Evolutionary conservation across 1,139 yeast genomes (phyloP), one percentile per base, ranked within the genome.

Genomic region (Blastobotrys buckinghamii): DNA sequence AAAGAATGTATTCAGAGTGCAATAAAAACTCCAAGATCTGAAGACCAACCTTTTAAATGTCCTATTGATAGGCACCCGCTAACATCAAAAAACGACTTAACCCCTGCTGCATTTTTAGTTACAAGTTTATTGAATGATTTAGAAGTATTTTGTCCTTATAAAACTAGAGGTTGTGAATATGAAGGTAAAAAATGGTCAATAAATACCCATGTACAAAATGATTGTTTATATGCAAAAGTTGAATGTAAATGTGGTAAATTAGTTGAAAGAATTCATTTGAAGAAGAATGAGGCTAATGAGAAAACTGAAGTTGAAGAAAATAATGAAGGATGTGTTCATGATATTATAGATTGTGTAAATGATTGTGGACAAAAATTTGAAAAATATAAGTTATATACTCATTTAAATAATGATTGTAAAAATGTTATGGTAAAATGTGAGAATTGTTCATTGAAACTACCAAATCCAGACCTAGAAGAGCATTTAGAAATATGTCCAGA

Each of bases 51-150:
- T 17, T 58, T 58, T 33, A 68, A 70, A 44, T 82, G 89, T 61
- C 88, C 89, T 0, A 68, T 82, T 29, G 89, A 82, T 65, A 66
- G 89, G 44, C 78, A 78, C 1, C 74, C 76, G 62, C 70, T 53
- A 54, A 61, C 51, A 9, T 49, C 49, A 22, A 48, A 47, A 16
- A 72, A 74, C 49, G 81, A 77, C 53, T 63, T 82, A 26, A 75
- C 71, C 49, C 83, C 85, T 4, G 77, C 88, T 0, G 86, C 89
- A 0, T 72, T 80, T 16, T 65, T 82, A 15, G 70, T 83, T 10
- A 65, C 76, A n/a, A 81, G 81, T 55, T 69, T 82, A 57, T 71
- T 81, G 1, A 85, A 81, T 59, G 87, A 82, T 48, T 68, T 82
- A 44, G 68, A 70, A 47, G 85, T 82, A 0, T 65, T 61, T 43